These are phyloP conservation scores for Sporisorium scitamineum DNA, from an alignment of 1,284 basidiomycete species.

Conservation along the genomic window DNA sequence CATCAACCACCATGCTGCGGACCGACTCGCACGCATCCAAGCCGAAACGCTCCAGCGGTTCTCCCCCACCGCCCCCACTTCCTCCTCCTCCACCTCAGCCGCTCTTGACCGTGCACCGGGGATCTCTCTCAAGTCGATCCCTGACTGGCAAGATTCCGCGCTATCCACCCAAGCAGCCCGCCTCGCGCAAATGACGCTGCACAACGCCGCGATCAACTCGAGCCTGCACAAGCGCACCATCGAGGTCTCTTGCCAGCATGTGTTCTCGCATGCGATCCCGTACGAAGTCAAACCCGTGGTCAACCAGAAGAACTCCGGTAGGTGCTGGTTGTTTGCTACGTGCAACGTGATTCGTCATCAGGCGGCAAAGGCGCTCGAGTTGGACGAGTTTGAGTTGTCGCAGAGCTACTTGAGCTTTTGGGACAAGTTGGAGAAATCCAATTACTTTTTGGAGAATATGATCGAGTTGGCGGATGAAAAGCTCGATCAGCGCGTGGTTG, in stretches of 20 bases:
- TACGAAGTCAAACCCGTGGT: conserved; percentile 81
- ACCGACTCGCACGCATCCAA: conserved; percentile 53
- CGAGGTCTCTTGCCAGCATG: conserved; percentile 77
- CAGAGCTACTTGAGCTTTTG: conserved; percentile 74
- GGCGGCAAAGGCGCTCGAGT: conserved; percentile 84
- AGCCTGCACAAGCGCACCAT: conserved; percentile 78
- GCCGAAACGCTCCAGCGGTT: conserved; percentile 40
- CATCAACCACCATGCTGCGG: conserved; percentile 49
- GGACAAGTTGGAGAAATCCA: conserved; percentile 87
- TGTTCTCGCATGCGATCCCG: conserved; percentile 85
- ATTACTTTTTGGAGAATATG: conserved; percentile 90
- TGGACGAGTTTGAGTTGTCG: conserved; percentile 88
- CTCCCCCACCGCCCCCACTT: neutral
- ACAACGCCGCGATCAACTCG: conserved; percentile 78
- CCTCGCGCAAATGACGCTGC: conserved; percentile 83
- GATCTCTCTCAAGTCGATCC: conserved; percentile 38
- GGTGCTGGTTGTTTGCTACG: conserved; percentile 58
- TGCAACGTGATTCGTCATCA: conserved; percentile 84
- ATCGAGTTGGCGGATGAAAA: conserved; percentile 85
- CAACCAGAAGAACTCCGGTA: conserved; percentile 78
- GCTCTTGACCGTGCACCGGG: conserved; percentile 11
- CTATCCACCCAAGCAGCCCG: conserved; percentile 74
- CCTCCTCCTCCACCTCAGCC: conserved; percentile 1
- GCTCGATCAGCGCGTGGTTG: conserved; percentile 84
- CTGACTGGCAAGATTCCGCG: conserved; percentile 47